Percentiles rank a stretch among this genome's conserved stretches.
Conservation (phyloP, 306 rosid genomes). For the Ochetophila trinervis region DNA sequence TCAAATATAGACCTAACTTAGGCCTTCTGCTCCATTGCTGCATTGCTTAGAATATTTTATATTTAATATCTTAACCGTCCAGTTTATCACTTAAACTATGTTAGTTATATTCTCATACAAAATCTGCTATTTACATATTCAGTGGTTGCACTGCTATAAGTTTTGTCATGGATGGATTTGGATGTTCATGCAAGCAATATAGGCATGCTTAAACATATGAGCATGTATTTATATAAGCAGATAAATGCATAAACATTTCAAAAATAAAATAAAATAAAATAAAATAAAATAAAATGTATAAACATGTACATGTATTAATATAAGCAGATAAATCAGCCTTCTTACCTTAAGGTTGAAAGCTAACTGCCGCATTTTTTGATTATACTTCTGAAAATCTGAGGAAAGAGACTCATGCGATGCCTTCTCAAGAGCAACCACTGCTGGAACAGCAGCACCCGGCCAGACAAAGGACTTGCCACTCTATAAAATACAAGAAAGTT, state of each 20-base stretch:
- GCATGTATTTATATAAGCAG: not conserved
- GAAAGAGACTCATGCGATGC: constrained; percentile 63
- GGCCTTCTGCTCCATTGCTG: not conserved
- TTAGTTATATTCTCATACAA: not conserved
- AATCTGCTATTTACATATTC: not conserved
- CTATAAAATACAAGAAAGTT: constrained; percentile 37
- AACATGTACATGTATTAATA: not conserved
- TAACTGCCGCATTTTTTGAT: constrained; percentile 77
- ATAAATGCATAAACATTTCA: not conserved
- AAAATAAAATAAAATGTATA: too few species aligned
- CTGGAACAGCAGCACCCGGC: constrained; percentile 85
- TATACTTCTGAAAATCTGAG: constrained; percentile 74
- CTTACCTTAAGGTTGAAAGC: constrained; percentile 72
- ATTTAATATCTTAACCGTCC: not conserved
- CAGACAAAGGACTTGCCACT: constrained; percentile 55
- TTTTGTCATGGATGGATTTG: not conserved
- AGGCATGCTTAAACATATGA: not conserved
- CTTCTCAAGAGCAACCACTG: constrained; percentile 74
- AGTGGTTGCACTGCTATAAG: too few species aligned
- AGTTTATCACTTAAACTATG: not conserved
- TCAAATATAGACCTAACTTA: not conserved
- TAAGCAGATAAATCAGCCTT: constrained; percentile 24
- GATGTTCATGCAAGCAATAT: not conserved
- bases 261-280: too few species aligned
- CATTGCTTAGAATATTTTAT: not conserved